phyloP scores from a whole-genome alignment of 306 rosid genomes.

The Vachellia pachyceras region DNA sequence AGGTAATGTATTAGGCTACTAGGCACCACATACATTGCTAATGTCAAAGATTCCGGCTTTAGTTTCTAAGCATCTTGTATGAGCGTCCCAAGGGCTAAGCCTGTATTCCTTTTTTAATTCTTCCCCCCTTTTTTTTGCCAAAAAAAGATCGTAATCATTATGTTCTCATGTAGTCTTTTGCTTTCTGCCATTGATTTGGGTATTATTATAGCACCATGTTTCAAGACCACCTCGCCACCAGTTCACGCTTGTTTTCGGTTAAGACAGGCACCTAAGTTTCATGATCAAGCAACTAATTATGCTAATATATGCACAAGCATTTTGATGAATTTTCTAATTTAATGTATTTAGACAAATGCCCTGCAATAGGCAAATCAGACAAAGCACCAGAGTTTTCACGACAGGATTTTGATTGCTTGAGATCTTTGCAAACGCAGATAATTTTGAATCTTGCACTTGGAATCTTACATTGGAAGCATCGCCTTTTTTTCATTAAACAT shows the following conservation, averaged over 20 bases:
- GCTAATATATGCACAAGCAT: neutral
- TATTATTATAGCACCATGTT: neutral
- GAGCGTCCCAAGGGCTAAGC: neutral
- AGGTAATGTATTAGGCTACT: slow-evolving; percentile 37
- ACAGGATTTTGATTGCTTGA: no score
- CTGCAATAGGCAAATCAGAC: neutral
- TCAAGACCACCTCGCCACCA: neutral
- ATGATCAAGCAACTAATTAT: neutral
- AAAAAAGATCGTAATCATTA: neutral
- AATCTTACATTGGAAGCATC: neutral
- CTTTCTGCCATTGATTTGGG: no score
- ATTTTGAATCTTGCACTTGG: no score
- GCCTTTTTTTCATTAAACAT: neutral
- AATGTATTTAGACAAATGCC: neutral
- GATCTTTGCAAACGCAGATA: no score
- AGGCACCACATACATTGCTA: slow-evolving; percentile 33
- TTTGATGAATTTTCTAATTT: no score
- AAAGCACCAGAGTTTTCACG: neutral
- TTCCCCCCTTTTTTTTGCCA: no score
- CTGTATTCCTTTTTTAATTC: neutral
- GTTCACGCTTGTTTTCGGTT: neutral
- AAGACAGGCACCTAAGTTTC: neutral
- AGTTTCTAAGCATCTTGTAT: slow-evolving; percentile 5
- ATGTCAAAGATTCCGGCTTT: slow-evolving; percentile 24
- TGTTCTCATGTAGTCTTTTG: neutral